Percentiles rank a stretch among this genome's conserved stretches.
Conservation (phyloP, 2,329 filamentous ascomycete genomes). For the Trichophyton benhamiae region DNA sequence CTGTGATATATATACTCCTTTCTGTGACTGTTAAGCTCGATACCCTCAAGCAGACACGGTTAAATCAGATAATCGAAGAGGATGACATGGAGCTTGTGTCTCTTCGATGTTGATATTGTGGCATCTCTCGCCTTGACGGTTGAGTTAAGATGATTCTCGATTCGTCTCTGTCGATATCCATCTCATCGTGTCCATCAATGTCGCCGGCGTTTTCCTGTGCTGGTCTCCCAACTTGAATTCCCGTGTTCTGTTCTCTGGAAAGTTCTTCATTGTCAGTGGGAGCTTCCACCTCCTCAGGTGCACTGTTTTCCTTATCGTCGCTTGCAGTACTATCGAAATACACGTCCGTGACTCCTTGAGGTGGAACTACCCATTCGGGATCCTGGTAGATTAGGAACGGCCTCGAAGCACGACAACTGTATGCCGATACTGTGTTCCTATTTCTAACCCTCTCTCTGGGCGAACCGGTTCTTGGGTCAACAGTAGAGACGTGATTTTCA, state of each 20-base stretch:
- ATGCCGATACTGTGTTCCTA: not conserved
- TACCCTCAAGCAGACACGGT: not conserved
- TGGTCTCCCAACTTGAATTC: not conserved
- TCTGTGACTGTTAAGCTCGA: not conserved
- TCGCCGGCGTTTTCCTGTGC: not conserved
- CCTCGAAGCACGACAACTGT: not conserved
- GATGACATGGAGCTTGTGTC: not conserved
- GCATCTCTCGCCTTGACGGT: not conserved
- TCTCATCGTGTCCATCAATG: not conserved
- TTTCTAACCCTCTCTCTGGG: not conserved
- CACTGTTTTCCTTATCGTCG: conserved; percentile 13
- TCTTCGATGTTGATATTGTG: not conserved
- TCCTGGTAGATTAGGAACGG: conserved; percentile 15
- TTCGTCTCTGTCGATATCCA: not conserved
- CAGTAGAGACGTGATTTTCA: not conserved
- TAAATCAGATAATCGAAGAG: not conserved
- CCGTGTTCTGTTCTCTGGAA: not conserved
- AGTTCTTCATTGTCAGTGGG: not conserved
- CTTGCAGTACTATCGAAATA: conserved; percentile 6
- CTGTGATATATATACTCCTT: not conserved
- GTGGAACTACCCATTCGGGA: conserved; percentile 8
- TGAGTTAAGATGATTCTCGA: not conserved
- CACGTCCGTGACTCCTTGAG: not conserved
- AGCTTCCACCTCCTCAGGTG: not conserved
- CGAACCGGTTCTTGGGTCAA: not conserved